A percentile compares a stretch with the other conserved stretches of the same genome.
Conservation (phyloP, 164 flowering plant species). For the Piper betle region DNA sequence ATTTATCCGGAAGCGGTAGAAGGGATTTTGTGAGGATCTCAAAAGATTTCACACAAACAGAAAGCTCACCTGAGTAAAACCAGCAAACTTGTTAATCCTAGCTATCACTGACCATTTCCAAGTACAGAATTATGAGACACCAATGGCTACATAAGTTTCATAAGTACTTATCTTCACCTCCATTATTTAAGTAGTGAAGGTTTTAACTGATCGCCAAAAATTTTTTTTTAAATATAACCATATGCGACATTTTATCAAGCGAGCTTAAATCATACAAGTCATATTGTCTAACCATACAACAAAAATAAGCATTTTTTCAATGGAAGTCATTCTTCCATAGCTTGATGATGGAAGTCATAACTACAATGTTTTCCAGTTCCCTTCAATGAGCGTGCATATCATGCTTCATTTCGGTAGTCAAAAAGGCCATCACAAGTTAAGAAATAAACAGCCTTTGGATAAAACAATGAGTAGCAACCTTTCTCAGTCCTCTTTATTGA, state of each 20-base stretch:
- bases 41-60: conserved; percentile 58
- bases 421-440: no score
- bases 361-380: no score
- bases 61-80: conserved; percentile 69
- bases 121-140: background rate
- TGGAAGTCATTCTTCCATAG: no score
- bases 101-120: background rate
- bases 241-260: background rate
- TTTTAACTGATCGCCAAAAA: no score
- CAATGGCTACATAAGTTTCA: no score
- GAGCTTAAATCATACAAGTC: background rate
- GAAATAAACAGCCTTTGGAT: no score
- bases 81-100: background rate
- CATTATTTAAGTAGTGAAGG: no score
- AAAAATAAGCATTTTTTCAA: background rate
- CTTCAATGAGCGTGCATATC: no score
- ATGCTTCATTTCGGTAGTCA: background rate
- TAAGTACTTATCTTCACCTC: no score
- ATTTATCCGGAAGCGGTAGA: conserved; percentile 93
- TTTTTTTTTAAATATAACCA: background rate
- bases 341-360: no score
- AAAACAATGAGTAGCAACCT: no score
- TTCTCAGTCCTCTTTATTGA: conserved; percentile 88
- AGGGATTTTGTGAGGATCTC: conserved; percentile 75
- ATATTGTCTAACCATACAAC: background rate